phyloP scores from a whole-genome alignment of 208 protist species.

The Wallacemonas sp. region DNA sequence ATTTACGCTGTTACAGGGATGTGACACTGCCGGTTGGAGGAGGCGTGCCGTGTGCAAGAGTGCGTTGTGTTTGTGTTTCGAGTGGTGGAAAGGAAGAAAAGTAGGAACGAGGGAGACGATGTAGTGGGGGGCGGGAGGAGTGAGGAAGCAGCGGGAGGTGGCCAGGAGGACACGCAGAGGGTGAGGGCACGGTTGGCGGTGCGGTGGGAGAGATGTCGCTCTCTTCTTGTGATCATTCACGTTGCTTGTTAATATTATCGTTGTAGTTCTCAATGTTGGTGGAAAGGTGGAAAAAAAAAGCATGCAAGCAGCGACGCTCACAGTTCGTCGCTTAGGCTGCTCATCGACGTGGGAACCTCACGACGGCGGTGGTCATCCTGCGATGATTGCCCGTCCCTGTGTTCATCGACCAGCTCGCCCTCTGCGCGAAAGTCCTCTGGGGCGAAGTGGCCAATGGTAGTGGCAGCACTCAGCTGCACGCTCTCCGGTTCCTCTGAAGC shows the following conservation, averaged over 20 bases:
- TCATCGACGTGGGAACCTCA: neutral
- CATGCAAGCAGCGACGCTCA: neutral
- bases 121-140: neutral
- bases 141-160: neutral
- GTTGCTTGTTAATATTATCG: neutral
- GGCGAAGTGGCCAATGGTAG: neutral
- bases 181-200: neutral
- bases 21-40: neutral
- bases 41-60: neutral
- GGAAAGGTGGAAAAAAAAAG: conserved; percentile 4
- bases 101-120: too few relatives aligned
- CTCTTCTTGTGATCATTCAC: too few relatives aligned
- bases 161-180: neutral
- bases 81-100: too few relatives aligned
- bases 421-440: neutral
- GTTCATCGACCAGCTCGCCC: neutral
- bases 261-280: neutral
- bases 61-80: too few relatives aligned
- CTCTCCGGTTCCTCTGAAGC: neutral
- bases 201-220: neutral
- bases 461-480: conserved; percentile 10
- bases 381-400: neutral
- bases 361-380: neutral
- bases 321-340: conserved; percentile 4
- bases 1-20: neutral